Evolutionary conservation across 495 filamentous ascomycete species (phyloP).

Genomic region (Hyphodiscus hymeniophilus): DNA sequence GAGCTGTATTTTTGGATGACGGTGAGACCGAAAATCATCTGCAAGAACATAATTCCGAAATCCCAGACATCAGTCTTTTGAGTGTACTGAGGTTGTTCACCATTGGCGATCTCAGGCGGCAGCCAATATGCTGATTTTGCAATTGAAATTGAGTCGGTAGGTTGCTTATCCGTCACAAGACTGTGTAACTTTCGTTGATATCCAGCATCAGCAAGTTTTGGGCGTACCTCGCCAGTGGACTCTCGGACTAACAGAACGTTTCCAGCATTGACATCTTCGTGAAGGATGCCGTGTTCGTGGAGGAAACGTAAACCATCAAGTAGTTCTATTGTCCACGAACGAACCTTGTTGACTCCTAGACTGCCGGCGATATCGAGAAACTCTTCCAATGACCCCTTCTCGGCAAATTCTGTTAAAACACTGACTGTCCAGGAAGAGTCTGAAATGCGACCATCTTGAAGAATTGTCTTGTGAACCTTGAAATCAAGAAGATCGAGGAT

Average conservation of each 20-base stretch:
- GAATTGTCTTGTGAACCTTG: slow-evolving; percentile 50
- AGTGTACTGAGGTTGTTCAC: slow-evolving; percentile 47
- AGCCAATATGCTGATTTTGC: slow-evolving; percentile 76
- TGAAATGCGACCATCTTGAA: slow-evolving; percentile 28
- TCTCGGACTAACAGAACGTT: slow-evolving; percentile 66
- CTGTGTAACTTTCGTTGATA: slow-evolving; percentile 55
- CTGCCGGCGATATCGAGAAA: slow-evolving; percentile 61
- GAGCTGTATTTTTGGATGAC: slow-evolving; percentile 70
- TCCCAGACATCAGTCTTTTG: slow-evolving; percentile 94
- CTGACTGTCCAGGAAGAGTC: slow-evolving; percentile 65
- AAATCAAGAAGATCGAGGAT: slow-evolving; percentile 72
- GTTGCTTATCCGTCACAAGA: slow-evolving; percentile 38
- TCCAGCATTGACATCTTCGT: slow-evolving; percentile 66
- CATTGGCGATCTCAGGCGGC: slow-evolving; percentile 66
- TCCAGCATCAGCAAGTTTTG: slow-evolving; percentile 61
- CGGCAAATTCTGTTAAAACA: slow-evolving; percentile 67
- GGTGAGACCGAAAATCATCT: slow-evolving; percentile 88
- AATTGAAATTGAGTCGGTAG: slow-evolving; percentile 40
- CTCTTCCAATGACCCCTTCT: slow-evolving; percentile 49
- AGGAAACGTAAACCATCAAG: slow-evolving; percentile 83
- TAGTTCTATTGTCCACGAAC: slow-evolving; percentile 83
- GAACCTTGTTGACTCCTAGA: slow-evolving; percentile 62
- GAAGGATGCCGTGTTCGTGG: slow-evolving; percentile 68
- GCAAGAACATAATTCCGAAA: slow-evolving; percentile 77
- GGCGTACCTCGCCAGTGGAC: slow-evolving; percentile 47